These are phyloP conservation scores for Globisporangium nagaii DNA, from an alignment of 352 stramenopile genomes.

Conservation along the genomic window DNA sequence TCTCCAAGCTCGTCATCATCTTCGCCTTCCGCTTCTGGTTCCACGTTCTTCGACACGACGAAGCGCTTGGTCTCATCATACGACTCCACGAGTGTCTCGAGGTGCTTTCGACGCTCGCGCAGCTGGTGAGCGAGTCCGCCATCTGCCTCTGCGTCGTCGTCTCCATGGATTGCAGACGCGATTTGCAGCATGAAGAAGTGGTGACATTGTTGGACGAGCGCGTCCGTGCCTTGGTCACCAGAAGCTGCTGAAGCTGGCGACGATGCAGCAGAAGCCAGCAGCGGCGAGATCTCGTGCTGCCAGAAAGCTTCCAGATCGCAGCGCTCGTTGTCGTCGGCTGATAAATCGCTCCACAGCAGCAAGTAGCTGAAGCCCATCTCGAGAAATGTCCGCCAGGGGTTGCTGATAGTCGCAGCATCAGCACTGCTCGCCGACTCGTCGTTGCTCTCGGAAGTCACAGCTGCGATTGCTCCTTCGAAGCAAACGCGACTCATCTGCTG, in stretches of 20 bases:
- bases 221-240: neutral
- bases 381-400: slow-evolving; percentile 20
- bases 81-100: slow-evolving; percentile 1
- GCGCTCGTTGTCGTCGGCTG: slow-evolving; percentile 18
- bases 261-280: neutral
- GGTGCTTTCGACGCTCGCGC: neutral
- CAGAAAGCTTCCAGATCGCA: slow-evolving; percentile 34
- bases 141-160: neutral
- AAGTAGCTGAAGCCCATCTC: slow-evolving; percentile 48
- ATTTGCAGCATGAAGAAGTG: slow-evolving; percentile 44
- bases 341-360: slow-evolving; percentile 28
- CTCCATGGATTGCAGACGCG: slow-evolving; percentile 4
- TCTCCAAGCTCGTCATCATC: neutral
- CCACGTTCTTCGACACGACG: slow-evolving; percentile 2
- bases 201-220: slow-evolving; percentile 25
- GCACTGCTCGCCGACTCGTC: neutral
- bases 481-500: slow-evolving; percentile 35
- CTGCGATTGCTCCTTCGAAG: slow-evolving; percentile 19
- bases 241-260: too few species aligned
- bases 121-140: neutral
- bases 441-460: neutral
- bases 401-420: neutral
- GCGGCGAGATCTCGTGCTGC: slow-evolving; percentile 22
- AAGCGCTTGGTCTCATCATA: slow-evolving; percentile 11
- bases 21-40: slow-evolving; percentile 3